Evolutionary conservation across 1,284 basidiomycete species (phyloP).

Genomic region (Sutorius eximius): DNA sequence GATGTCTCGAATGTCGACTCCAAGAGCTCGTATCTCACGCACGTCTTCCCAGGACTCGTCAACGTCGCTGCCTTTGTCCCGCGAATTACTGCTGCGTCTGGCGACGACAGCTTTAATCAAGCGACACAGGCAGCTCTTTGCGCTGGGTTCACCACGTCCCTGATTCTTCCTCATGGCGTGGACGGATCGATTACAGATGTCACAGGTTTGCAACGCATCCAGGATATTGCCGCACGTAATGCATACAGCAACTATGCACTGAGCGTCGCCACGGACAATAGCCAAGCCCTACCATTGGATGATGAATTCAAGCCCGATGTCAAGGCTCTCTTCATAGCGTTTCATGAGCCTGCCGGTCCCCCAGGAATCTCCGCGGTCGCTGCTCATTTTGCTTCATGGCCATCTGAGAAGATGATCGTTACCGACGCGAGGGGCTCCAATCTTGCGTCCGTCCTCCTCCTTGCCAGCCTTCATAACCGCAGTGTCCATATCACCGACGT

Average conservation of each 20-base stretch:
- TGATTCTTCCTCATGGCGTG: slow-evolving; percentile 76
- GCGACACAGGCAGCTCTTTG: slow-evolving; percentile 81
- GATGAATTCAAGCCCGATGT: slow-evolving; percentile 79
- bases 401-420: slow-evolving; percentile 87
- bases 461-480: slow-evolving; percentile 90
- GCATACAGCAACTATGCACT: slow-evolving; percentile 89
- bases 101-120: slow-evolving; percentile 64
- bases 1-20: slow-evolving; percentile 91
- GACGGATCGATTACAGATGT: slow-evolving; percentile 66
- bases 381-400: slow-evolving; percentile 90
- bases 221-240: slow-evolving; percentile 57
- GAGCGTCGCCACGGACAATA: slow-evolving; percentile 71
- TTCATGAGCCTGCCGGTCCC: slow-evolving; percentile 51
- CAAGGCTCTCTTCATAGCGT: slow-evolving; percentile 85
- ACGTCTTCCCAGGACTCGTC: slow-evolving; percentile 91
- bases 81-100: slow-evolving; percentile 53
- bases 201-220: slow-evolving; percentile 66
- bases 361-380: slow-evolving; percentile 69
- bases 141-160: slow-evolving; percentile 83
- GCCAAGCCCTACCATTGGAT: slow-evolving; percentile 66
- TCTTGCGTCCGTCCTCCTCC: slow-evolving; percentile 89
- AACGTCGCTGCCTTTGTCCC: slow-evolving; percentile 92
- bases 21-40: slow-evolving; percentile 91
- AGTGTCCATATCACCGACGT: slow-evolving; percentile 96
- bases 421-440: slow-evolving; percentile 93